Conservation (phyloP, 176 grass and related monocot species). For the Panicum miliaceum region DNA sequence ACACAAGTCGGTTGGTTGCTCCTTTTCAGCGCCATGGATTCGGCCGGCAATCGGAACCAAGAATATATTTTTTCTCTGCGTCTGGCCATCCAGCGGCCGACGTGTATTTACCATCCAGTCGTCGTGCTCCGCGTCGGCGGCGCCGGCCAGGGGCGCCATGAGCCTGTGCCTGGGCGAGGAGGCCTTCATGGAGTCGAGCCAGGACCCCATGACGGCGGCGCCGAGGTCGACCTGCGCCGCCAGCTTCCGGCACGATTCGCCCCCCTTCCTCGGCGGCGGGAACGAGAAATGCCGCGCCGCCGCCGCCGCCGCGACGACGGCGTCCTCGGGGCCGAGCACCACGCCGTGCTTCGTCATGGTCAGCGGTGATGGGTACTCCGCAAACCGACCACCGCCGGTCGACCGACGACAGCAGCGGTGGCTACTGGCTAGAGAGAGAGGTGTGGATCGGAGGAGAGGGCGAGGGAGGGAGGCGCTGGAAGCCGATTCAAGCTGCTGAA, state of each 20-base stretch:
- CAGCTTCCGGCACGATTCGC: conserved; percentile 48
- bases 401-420: neutral
- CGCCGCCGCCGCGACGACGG: conserved; percentile 11
- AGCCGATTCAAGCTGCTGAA: neutral
- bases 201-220: conserved; percentile 41
- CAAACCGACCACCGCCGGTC: neutral
- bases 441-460: too few relatives aligned
- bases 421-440: neutral
- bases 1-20: neutral
- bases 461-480: neutral
- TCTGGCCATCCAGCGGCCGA: too few relatives aligned
- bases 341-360: conserved; percentile 54
- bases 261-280: conserved; percentile 45
- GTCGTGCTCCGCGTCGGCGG: conserved; percentile 44
- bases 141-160: conserved; percentile 1
- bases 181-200: conserved; percentile 73
- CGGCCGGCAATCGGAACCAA: neutral
- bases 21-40: neutral
- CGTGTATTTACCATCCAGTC: conserved; percentile 52
- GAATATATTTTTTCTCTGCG: neutral
- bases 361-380: neutral
- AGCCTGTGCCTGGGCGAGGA: conserved; percentile 61
- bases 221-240: conserved; percentile 52
- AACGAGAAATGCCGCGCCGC: conserved; percentile 51
- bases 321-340: conserved; percentile 42